Percentiles rank a stretch among this genome's conserved stretches.
These are phyloP conservation scores for Bondarzewia mesenterica DNA, from an alignment of 1,284 basidiomycete genomes.

Conservation along the genomic window DNA sequence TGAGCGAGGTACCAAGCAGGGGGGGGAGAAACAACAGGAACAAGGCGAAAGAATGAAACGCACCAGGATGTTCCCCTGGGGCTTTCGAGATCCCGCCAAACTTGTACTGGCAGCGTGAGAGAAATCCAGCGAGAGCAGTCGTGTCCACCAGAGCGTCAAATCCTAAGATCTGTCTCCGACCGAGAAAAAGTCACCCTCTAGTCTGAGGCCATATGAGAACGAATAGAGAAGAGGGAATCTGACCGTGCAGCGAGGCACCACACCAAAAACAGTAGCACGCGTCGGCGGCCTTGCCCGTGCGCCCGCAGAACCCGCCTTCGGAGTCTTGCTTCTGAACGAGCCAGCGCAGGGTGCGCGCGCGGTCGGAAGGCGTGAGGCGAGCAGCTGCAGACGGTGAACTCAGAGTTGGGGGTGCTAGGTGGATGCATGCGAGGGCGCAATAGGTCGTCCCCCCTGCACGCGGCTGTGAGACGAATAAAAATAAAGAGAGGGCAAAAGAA, in stretches of 20 bases:
- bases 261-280: constrained; percentile 97
- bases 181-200: no score
- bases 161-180: no score
- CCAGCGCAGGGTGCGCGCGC: constrained; percentile 63
- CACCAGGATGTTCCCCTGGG: constrained; percentile 71
- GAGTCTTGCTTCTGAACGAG: constrained; percentile 60
- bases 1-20: background rate
- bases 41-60: no score
- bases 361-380: constrained; percentile 34
- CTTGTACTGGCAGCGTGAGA: constrained; percentile 72
- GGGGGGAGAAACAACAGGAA: background rate
- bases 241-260: constrained; percentile 67
- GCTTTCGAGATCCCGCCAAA: constrained; percentile 83
- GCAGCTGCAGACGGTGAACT: constrained; percentile 5
- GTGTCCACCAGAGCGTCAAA: constrained; percentile 47
- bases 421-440: constrained; percentile 75
- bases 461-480: background rate
- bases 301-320: constrained; percentile 75
- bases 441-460: constrained; percentile 85
- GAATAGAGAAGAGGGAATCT: constrained; percentile 15
- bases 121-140: constrained; percentile 48
- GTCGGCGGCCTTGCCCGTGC: constrained; percentile 81
- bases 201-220: no score
- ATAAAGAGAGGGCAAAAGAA: background rate
- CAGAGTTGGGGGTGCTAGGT: constrained; percentile 34